phyloP scores from a whole-genome alignment of 2,329 filamentous ascomycete genomes.

The Pyrenophora tritici-repentis region DNA sequence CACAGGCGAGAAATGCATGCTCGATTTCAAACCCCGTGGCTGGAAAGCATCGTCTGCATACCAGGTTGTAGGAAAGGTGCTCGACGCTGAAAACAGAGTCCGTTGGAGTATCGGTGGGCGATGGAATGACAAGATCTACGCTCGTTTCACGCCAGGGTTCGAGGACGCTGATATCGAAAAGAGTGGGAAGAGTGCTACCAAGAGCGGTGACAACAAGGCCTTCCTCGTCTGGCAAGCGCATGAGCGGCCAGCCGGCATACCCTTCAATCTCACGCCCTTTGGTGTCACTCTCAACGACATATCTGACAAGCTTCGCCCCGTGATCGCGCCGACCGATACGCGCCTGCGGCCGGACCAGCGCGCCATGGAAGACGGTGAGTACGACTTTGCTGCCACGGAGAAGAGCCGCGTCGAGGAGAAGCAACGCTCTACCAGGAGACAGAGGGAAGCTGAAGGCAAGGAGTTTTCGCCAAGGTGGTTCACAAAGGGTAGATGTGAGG shows the following conservation, averaged over 20 bases:
- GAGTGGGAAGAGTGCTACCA: slow-evolving; percentile 42
- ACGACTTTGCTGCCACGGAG: slow-evolving; percentile 88
- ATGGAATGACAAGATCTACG: slow-evolving; percentile 98
- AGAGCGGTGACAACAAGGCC: slow-evolving; percentile 71
- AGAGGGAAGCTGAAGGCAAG: slow-evolving; percentile 76
- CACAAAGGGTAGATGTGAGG: slow-evolving; percentile 68
- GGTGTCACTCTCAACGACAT: slow-evolving; percentile 93
- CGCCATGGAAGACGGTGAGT: slow-evolving; percentile 98
- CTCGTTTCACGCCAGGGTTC: slow-evolving; percentile 87
- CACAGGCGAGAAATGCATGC: slow-evolving; percentile 83
- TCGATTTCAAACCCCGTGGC: slow-evolving; percentile 93
- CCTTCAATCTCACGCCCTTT: slow-evolving; percentile 97
- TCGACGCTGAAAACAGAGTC: slow-evolving; percentile 77
- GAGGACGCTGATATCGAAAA: slow-evolving; percentile 68
- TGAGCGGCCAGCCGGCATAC: slow-evolving; percentile 77
- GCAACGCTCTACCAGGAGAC: slow-evolving; percentile 75
- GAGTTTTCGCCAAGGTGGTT: slow-evolving; percentile 90
- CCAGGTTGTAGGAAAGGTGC: slow-evolving; percentile 83
- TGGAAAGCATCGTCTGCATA: slow-evolving; percentile 96
- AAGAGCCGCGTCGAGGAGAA: slow-evolving; percentile 95
- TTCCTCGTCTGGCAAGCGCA: slow-evolving; percentile 95
- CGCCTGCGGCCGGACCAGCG: slow-evolving; percentile 91
- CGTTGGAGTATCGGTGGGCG: slow-evolving; percentile 89
- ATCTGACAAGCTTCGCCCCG: slow-evolving; percentile 75
- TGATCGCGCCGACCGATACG: slow-evolving; percentile 90